phyloP scores from a whole-genome alignment of 75 land plant genomes.

The Picea glauca region DNA sequence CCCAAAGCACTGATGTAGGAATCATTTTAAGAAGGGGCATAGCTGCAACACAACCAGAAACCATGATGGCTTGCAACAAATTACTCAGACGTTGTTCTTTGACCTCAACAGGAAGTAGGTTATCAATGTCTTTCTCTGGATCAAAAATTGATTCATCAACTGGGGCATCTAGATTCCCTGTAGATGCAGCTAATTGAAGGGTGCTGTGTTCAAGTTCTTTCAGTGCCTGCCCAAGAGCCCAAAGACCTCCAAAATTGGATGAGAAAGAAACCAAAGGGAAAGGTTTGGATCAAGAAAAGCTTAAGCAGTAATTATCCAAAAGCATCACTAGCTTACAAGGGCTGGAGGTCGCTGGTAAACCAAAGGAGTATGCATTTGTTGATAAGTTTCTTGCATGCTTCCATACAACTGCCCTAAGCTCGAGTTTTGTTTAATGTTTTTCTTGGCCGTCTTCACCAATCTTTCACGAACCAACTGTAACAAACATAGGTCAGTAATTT shows the following conservation, averaged over 20 bases:
- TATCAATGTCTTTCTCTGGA: conserved; percentile 80
- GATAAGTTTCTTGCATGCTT: conserved; percentile 75
- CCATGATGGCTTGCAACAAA: conserved; percentile 45
- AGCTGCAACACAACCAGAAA: conserved; percentile 86
- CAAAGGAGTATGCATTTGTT: conserved; percentile 73
- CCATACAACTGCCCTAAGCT: conserved; percentile 40
- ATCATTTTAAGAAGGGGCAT: conserved; percentile 79
- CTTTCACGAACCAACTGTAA: neutral
- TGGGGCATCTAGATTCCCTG: conserved; percentile 50
- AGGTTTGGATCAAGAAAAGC: no score
- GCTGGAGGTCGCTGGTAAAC: conserved; percentile 47
- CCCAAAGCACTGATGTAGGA: conserved; percentile 90
- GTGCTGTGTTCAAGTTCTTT: conserved; percentile 62
- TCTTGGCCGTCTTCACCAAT: neutral
- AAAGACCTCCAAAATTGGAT: neutral
- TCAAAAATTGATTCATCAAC: conserved; percentile 74
- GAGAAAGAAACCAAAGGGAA: neutral
- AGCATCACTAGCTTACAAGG: conserved; percentile 24
- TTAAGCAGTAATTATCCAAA: neutral
- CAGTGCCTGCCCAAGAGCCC: conserved; percentile 39
- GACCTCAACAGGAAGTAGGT: conserved; percentile 82
- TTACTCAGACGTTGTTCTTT: conserved; percentile 66
- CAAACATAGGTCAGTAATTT: neutral
- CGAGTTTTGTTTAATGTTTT: conserved; percentile 17
- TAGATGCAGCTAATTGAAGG: conserved; percentile 49